Base-by-base conservation (phyloP, 345 rosid species). In the Dipteronia sinensis region DNA sequence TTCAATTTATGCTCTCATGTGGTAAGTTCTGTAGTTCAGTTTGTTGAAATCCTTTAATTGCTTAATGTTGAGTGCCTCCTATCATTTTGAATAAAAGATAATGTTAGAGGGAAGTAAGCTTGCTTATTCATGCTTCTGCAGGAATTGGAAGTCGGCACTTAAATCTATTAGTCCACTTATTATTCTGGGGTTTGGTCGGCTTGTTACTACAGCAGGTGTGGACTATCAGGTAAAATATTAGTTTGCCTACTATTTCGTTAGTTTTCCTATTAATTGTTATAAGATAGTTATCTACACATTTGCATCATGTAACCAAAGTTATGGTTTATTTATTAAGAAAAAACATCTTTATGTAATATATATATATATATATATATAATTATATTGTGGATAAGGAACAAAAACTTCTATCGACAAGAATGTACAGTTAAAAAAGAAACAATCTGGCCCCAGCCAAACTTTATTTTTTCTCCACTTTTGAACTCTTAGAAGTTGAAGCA, bases 141-240 rank as follows among this genome's bases (percentile, higher is more conserved):
- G 98, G 88, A 89, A 77, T 84, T 86, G 90, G 93, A 89, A 86
- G 85, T 77, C 76, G 65, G 85, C 89, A 58, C 68, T 90, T 75
- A 85, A 80, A 83, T 84, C 92, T 67, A 81, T 86, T 6, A 80
- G 90, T 79, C 99, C 98, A 9, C 85, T 93, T 53, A 76, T 93
- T 27, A 42, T 91, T 23, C 83, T 95, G 46, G 97, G 97, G 65
- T 91, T 95, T 81, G 90, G 83, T 78, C 93, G 97, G 69, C 88
- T 95, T 44, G 72, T 89, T 81, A 84, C 90, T 58, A 95, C 99
- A 13, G 67, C 81, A 58, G 89, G 90, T 80, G 90, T 94, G 56
- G 92, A 96, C 79, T 94, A 96, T 87, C 99, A 96, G 95, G 99
- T 94, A 80, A 25, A 76, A 51, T 75, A 73, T 34, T 7, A 2